These are phyloP conservation scores for Rhizoctonia solani DNA, from an alignment of 1,284 basidiomycete genomes.

Conservation along the genomic window DNA sequence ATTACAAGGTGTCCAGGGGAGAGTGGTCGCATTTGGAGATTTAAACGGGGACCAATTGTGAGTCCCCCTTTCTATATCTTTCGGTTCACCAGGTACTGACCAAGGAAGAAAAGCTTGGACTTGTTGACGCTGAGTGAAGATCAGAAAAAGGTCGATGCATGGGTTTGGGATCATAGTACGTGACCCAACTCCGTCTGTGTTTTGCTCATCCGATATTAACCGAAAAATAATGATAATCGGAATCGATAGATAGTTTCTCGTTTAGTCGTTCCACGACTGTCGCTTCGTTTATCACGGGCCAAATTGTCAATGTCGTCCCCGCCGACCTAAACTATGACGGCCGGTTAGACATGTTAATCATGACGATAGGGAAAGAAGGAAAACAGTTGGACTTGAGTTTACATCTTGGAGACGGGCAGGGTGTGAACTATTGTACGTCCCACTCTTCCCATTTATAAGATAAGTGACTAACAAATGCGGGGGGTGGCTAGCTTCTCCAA, in stretches of 20 bases:
- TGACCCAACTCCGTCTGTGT: constrained; percentile 21
- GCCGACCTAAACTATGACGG: constrained; percentile 94
- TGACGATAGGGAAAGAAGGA: constrained; percentile 58
- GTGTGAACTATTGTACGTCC: constrained; percentile 54
- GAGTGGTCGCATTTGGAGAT: constrained; percentile 89
- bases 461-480: too few relatives aligned
- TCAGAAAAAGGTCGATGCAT: constrained; percentile 72
- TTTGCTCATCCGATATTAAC: not conserved
- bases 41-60: constrained; percentile 95
- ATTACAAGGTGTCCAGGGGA: constrained; percentile 62
- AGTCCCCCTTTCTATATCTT: too few relatives aligned
- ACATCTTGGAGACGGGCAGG: constrained; percentile 73
- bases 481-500: constrained; percentile 46
- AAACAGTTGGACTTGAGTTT: constrained; percentile 66
- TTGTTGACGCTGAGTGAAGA: constrained; percentile 74
- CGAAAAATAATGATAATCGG: not conserved
- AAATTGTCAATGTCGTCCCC: constrained; percentile 75
- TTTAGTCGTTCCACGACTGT: constrained; percentile 59
- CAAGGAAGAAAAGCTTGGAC: constrained; percentile 87
- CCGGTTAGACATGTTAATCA: constrained; percentile 85
- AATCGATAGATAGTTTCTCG: constrained; percentile 57
- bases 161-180: constrained; percentile 85
- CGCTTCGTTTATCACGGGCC: constrained; percentile 41
- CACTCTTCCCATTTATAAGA: too few relatives aligned
- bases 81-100: too few relatives aligned